Evolutionary conservation across 2,329 filamentous ascomycete genomes (phyloP).

Genomic region (Fusarium miscanthi): DNA sequence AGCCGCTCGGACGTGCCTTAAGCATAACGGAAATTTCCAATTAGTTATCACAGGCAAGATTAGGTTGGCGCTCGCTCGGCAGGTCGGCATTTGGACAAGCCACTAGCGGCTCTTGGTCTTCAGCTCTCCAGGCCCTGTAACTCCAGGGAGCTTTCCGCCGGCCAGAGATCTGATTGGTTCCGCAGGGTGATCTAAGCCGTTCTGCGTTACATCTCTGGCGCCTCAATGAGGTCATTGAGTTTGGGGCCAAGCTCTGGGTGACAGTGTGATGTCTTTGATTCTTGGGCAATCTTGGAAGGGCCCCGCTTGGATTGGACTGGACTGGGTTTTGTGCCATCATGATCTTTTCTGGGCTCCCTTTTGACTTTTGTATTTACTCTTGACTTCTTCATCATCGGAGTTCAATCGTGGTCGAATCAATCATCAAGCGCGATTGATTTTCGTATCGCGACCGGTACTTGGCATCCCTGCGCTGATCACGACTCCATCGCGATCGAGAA

Average conservation of each 20-base stretch:
- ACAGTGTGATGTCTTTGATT: slow-evolving; percentile 34
- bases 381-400: not conserved
- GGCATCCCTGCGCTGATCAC: slow-evolving; percentile 32
- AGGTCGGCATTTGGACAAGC: slow-evolving; percentile 32
- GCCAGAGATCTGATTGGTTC: not conserved
- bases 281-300: slow-evolving; percentile 28
- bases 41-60: not conserved
- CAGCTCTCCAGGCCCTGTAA: slow-evolving; percentile 28
- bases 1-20: not conserved
- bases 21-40: not conserved
- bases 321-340: slow-evolving; percentile 1
- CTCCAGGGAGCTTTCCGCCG: not conserved
- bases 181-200: not conserved
- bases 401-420: not conserved
- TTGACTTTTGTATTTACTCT: not conserved
- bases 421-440: slow-evolving; percentile 1
- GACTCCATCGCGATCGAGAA: slow-evolving; percentile 9
- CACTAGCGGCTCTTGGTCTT: slow-evolving; percentile 36
- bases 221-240: slow-evolving; percentile 34
- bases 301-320: slow-evolving; percentile 19
- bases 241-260: slow-evolving; percentile 15
- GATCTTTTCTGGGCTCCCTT: not conserved
- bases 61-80: slow-evolving; percentile 22
- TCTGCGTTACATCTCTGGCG: slow-evolving; percentile 22
- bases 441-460: not conserved